phyloP scores from a whole-genome alignment of 2,329 filamentous ascomycete species.

The Calonectria ilicicola region DNA sequence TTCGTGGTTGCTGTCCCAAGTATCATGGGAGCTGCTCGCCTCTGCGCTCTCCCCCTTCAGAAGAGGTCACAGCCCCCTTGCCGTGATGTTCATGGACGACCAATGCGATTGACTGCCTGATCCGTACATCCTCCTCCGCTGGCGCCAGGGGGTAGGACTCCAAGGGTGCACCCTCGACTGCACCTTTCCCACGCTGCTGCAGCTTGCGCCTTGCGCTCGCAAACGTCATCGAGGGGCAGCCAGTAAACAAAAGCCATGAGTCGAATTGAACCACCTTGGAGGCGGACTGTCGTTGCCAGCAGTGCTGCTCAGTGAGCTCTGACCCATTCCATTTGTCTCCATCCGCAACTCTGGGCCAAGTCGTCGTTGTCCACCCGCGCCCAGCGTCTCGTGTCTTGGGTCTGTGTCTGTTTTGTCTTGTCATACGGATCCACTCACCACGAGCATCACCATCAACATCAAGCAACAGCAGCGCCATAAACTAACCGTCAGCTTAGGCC shows the following conservation, averaged over 20 bases:
- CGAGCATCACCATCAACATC: constrained; percentile 17
- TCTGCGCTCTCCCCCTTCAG: constrained; percentile 6
- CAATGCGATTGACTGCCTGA: constrained; percentile 26
- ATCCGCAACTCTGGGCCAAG: not conserved
- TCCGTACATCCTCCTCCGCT: constrained; percentile 11
- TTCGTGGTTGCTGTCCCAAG: not conserved
- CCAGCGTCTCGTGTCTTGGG: not conserved
- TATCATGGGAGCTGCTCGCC: constrained; percentile 1
- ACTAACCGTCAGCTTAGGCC: not conserved
- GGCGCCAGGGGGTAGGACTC: constrained; percentile 13
- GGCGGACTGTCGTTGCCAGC: not conserved
- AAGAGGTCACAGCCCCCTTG: constrained; percentile 16
- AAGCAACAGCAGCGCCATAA: constrained; percentile 6
- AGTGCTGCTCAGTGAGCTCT: constrained; percentile 27
- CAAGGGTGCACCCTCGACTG: constrained; percentile 24
- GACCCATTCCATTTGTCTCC: not conserved
- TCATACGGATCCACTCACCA: constrained; percentile 23
- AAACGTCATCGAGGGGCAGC: constrained; percentile 44
- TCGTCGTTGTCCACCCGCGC: not conserved
- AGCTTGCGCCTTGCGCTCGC: constrained; percentile 16
- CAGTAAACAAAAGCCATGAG: constrained; percentile 2
- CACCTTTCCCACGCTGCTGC: constrained; percentile 8
- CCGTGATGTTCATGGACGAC: not conserved
- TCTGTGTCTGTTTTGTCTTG: constrained; percentile 21
- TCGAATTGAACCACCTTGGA: not conserved